These are phyloP conservation scores for Lepiota subincarnata DNA, from an alignment of 768 basidiomycete genomes.

Conservation along the genomic window DNA sequence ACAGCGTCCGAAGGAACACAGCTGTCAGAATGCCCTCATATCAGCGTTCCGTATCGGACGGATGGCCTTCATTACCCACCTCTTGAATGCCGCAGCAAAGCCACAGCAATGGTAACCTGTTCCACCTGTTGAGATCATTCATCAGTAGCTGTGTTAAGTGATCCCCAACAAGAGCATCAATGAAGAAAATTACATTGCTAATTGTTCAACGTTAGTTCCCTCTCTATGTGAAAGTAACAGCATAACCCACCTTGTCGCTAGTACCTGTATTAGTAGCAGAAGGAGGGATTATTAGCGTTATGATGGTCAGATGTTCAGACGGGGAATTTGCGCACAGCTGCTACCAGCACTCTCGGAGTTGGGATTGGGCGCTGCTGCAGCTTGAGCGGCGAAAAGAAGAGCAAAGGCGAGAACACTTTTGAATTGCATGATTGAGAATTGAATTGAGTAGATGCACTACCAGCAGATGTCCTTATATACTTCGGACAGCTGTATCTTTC, in stretches of 20 bases:
- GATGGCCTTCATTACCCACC: not conserved
- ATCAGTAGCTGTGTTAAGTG: not conserved
- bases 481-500: too few species aligned
- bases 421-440: not conserved
- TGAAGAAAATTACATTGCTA: not conserved
- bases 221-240: not conserved
- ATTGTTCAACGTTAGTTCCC: not conserved
- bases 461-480: too few species aligned
- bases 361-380: not conserved
- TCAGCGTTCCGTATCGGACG: too few species aligned
- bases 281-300: not conserved
- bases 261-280: not conserved
- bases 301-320: not conserved
- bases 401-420: not conserved
- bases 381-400: not conserved
- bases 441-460: too few species aligned
- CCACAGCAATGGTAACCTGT: slow-evolving; percentile 2
- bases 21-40: not conserved
- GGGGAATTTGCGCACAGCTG: too few species aligned
- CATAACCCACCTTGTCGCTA: not conserved
- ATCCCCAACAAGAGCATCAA: too few species aligned
- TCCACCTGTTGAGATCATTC: not conserved
- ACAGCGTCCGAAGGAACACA: slow-evolving; percentile 1
- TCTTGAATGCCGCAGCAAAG: not conserved
- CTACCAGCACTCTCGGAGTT: too few species aligned